Percentiles rank a stretch among this genome's conserved stretches.
Conservation (phyloP, 805 yeast genomes). For the Ogataea degrootiae region DNA sequence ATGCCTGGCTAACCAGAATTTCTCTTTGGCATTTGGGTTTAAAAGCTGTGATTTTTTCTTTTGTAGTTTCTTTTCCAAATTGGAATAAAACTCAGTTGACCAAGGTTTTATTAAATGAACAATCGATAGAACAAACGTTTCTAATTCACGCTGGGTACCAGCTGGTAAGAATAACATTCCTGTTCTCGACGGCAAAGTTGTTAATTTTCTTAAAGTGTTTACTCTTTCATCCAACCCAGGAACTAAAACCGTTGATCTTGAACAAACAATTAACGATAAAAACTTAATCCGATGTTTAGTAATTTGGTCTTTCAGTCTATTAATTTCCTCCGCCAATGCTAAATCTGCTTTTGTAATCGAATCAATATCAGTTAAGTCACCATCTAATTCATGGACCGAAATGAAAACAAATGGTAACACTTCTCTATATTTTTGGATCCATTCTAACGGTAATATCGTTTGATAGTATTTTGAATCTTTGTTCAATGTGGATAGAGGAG, state of each 20-base stretch:
- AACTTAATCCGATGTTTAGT: constrained; percentile 28
- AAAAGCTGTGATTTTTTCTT: constrained; percentile 34
- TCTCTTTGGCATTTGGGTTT: constrained; percentile 18
- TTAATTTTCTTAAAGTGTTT: constrained; percentile 33
- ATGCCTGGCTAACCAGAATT: constrained; percentile 45
- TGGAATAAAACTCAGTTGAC: constrained; percentile 41
- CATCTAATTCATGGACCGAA: constrained; percentile 36
- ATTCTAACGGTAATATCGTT: constrained; percentile 38
- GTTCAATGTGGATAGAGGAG: constrained; percentile 41
- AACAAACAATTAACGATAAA: constrained; percentile 32
- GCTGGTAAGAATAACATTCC: constrained; percentile 41
- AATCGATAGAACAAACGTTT: constrained; percentile 35
- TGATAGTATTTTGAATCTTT: constrained; percentile 37
- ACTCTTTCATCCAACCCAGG: constrained; percentile 34
- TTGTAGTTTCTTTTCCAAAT: constrained; percentile 36
- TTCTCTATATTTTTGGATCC: constrained; percentile 52
- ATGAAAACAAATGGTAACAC: constrained; percentile 44
- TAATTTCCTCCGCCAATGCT: constrained; percentile 35
- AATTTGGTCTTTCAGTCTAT: constrained; percentile 29
- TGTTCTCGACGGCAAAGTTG: constrained; percentile 40
- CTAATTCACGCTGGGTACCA: constrained; percentile 37
- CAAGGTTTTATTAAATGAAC: constrained; percentile 36
- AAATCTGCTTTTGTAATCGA: constrained; percentile 25
- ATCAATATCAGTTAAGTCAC: constrained; percentile 24
- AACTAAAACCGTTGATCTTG: constrained; percentile 23